Evolutionary conservation across 768 basidiomycete species (phyloP).

Genomic region (Kwoniella dejecticola): DNA sequence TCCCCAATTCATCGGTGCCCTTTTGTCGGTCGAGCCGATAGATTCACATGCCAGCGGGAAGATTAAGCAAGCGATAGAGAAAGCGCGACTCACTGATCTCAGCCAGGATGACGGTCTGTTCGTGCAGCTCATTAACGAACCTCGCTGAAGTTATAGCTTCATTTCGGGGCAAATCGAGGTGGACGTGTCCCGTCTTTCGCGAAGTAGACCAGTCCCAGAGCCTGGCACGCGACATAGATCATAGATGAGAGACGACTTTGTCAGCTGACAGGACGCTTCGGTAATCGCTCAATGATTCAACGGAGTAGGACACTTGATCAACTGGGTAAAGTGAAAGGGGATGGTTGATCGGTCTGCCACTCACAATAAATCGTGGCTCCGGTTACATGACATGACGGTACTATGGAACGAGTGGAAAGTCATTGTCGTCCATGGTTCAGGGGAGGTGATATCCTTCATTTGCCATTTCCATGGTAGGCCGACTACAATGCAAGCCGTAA

Average conservation of each 20-base stretch:
- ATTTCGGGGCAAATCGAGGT: slow-evolving; percentile 27
- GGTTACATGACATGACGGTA: slow-evolving; percentile 35
- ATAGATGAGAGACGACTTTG: neutral
- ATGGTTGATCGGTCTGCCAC: too few species aligned
- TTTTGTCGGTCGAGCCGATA: neutral
- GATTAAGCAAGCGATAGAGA: too few species aligned
- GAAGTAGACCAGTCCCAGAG: slow-evolving; percentile 42
- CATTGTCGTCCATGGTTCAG: slow-evolving; percentile 39
- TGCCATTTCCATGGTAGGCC: slow-evolving; percentile 48
- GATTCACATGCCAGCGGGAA: too few species aligned
- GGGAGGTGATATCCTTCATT: slow-evolving; percentile 38
- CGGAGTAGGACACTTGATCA: too few species aligned
- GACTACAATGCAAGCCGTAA: slow-evolving; percentile 13
- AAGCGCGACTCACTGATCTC: slow-evolving; percentile 36
- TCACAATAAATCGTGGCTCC: slow-evolving; percentile 30
- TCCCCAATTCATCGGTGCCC: neutral
- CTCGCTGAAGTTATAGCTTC: slow-evolving; percentile 29
- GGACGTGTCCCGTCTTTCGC: slow-evolving; percentile 28
- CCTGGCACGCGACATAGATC: slow-evolving; percentile 13
- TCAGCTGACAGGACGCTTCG: neutral
- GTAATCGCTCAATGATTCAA: neutral
- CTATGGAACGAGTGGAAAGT: slow-evolving; percentile 38
- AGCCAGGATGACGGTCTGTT: slow-evolving; percentile 36
- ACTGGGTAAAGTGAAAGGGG: too few species aligned
- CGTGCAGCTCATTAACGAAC: slow-evolving; percentile 50